Evolutionary conservation across 129 eudicot genomes (phyloP).

Genomic region (Pittosporum tobira): DNA sequence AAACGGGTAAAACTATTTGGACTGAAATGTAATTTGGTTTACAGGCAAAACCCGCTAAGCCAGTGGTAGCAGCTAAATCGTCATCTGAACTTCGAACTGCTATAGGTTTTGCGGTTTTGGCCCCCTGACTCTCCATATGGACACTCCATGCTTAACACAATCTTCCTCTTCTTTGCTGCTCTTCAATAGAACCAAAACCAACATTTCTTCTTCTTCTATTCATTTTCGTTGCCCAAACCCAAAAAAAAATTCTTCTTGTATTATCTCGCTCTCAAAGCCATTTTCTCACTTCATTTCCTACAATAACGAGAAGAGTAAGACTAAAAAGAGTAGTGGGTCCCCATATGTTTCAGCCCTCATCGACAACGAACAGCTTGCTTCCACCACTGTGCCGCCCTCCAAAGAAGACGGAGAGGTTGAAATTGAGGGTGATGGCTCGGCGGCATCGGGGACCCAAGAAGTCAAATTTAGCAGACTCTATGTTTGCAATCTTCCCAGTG

Average conservation of each 20-base stretch:
- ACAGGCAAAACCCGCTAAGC: no score
- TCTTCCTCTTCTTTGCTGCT: slow-evolving; percentile 1
- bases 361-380: slow-evolving; percentile 10
- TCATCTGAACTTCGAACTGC: no score
- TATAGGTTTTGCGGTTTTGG: no score
- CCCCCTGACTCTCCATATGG: slow-evolving; percentile 18
- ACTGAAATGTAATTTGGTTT: no score
- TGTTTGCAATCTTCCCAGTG: slow-evolving; percentile 44
- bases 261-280: slow-evolving; percentile 6
- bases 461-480: slow-evolving; percentile 26
- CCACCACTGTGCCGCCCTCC: slow-evolving; percentile 3
- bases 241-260: neutral
- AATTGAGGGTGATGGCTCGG: slow-evolving; percentile 18
- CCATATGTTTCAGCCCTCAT: slow-evolving; percentile 21
- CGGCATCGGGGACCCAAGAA: slow-evolving; percentile 15
- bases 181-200: slow-evolving; percentile 16
- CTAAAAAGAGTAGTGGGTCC: neutral
- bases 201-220: slow-evolving; percentile 4
- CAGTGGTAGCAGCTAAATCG: no score
- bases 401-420: no score
- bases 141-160: slow-evolving; percentile 26
- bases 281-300: no score
- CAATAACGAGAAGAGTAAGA: slow-evolving; percentile 7
- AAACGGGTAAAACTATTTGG: no score
- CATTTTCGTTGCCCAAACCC: slow-evolving; percentile 4